Base-by-base conservation (phyloP, 2,329 filamentous ascomycete species). In the Exophiala sp. region DNA sequence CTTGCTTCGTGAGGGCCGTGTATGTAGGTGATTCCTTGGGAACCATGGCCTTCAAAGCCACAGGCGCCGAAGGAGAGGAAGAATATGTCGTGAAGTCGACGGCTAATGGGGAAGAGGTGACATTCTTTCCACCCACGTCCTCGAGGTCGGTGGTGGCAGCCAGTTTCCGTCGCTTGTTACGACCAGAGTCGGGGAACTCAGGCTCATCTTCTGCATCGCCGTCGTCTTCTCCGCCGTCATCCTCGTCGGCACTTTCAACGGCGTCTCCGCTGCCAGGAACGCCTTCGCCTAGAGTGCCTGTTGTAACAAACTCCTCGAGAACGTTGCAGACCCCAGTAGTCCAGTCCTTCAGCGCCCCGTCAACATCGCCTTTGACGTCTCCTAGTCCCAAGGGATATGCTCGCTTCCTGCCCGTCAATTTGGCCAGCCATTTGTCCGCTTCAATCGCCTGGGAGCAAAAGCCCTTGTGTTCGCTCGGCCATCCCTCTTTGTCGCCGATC, bases 381-480 rank as follows among this genome's bases (percentile, higher is more conserved):
- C 86, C 88, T 76, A 91, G 83, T 3, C 93, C 93, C 5, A 97
- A 73, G 0, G 91, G 91, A 62, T 85, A 97, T 1, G 88, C 90
- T 64, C 90, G 78, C 70, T 91, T 95, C 55, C 85, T 80, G 1
- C 80, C 84, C 0, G 90, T 95, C 62, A 98, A 70, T 65, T 89
- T 94, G n/a, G 91, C 89, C 86, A 98, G 87, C 91, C 93, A 97
- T 65, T 82, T 89, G 65, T 98, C 91, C 2, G 94, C 75, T 59
- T 95, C 84, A 63, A 84, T 86, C 1, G 91, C 91, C 65, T 97
- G 91, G 55, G 88, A 89, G 65, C 91, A 96, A 69, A 90, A 98
- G 0, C 91, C 91, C 60, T 93, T 86, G 52, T 84, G 80, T 68
- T 95, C 89, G 0, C 85, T 88, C 1, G 89, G 88, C 91, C 93